These are phyloP conservation scores for Stagonosporopsis rhizophila DNA, from an alignment of 2,329 filamentous ascomycete species.

Conservation along the genomic window DNA sequence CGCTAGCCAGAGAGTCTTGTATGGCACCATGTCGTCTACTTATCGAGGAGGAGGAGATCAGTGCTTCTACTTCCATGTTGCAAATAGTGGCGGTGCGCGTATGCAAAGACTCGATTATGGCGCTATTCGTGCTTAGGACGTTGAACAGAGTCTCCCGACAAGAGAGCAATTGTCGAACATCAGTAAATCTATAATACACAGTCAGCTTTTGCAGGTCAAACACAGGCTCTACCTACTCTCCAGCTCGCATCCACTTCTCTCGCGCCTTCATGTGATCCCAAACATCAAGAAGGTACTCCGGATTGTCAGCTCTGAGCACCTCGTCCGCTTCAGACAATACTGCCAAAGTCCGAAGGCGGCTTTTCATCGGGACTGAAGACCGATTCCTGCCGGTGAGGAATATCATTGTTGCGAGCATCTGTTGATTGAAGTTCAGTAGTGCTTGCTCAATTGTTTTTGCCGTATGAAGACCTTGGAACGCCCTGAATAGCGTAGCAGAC, in stretches of 20 bases:
- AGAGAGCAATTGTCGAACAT: conserved; percentile 81
- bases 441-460: conserved; percentile 65
- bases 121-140: conserved; percentile 73
- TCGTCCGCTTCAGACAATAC: conserved; percentile 84
- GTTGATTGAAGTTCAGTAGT: conserved; percentile 66
- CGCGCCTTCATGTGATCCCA: conserved; percentile 70
- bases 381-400: conserved; percentile 36
- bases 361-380: conserved; percentile 35
- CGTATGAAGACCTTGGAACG: conserved; percentile 79
- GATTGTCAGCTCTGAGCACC: conserved; percentile 67
- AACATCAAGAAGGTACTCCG: conserved; percentile 66
- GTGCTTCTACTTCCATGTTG: conserved; percentile 76
- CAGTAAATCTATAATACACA: conserved; percentile 65
- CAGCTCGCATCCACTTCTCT: conserved; percentile 80
- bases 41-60: conserved; percentile 76
- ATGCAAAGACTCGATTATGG: conserved; percentile 67
- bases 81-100: conserved; percentile 70
- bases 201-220: not conserved
- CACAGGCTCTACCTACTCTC: conserved; percentile 65
- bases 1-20: conserved; percentile 86
- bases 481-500: conserved; percentile 76
- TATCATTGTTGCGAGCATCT: conserved; percentile 59
- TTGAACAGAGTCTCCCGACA: conserved; percentile 84
- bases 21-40: conserved; percentile 80
- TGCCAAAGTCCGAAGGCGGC: conserved; percentile 60